Evolutionary conservation across 192 early-diverging fungal genomes (phyloP), one percentile per base, ranked within the genome.

Genomic region (Anaeromyces robustus): DNA sequence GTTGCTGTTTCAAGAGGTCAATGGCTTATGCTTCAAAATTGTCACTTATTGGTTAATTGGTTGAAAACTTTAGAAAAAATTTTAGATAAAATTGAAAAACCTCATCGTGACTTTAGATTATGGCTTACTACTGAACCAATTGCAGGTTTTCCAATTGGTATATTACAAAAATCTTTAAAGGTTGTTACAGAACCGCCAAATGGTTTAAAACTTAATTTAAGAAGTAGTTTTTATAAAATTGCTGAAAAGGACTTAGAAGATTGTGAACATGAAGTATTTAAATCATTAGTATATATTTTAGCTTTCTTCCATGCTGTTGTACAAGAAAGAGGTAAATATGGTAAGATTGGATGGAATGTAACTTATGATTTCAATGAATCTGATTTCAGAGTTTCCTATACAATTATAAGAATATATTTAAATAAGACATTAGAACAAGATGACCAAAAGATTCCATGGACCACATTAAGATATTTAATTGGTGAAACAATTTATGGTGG

Each of bases 401-500:
- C 89, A 12, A 91, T 91, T 80, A 82, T 91, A 18, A 77, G 84
- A 68, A 91, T 89, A 11, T 91, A 91, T 79, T 81, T 91, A 37
- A 88, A 91, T 84, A 91, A 91, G 78, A 88, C 90, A 19, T 86
- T 87, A 26, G 34, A 52, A n/a, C 79, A 84, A 12, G 83, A 86
- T 30, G 89, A 88, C 30, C 85, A 84, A 31, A 91, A 90, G 79
- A 89, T 91, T 79, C 90, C 90, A 52, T 91, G 90, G 90, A 91
- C 90, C 26, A 91, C 90, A 17, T 80, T 91, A 30, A 83, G 90
- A 37, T 91, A 91, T 77, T 82, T 91, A 18, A 86, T 91, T 79
- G 90, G 90, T 12, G 90, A 91, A 79, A 91, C 90, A 17, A 91
- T 91, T 77, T 91, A 91, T 82, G 90, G 90, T 41, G 90, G 90